Conservation (phyloP, 306 rosid species). For the Carpinus fangiana region DNA sequence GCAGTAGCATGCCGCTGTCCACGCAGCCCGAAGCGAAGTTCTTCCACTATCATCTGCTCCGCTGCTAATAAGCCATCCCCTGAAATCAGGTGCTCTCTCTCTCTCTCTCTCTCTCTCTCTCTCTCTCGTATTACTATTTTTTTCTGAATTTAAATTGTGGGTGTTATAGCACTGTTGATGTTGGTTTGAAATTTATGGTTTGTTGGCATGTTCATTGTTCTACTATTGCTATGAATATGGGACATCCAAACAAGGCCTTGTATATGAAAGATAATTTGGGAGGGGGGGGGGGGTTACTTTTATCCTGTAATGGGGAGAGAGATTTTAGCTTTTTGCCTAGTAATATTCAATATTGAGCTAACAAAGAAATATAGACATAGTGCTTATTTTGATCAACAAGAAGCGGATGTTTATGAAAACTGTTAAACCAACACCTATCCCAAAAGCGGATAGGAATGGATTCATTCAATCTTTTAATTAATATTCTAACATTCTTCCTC, state of each 20-base stretch:
- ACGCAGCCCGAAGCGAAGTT: constrained; percentile 12
- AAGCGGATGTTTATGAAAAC: too few relatives aligned
- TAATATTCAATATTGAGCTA: too few relatives aligned
- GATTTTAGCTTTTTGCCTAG: too few relatives aligned
- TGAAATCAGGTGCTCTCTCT: constrained; percentile 56
- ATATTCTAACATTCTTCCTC: too few relatives aligned
- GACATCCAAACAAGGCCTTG: too few relatives aligned
- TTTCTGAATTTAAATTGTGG: background rate
- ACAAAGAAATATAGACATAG: too few relatives aligned
- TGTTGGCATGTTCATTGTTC: background rate
- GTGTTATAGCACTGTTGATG: background rate
- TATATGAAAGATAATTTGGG: too few relatives aligned
- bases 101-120: constrained; percentile 19
- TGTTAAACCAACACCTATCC: too few relatives aligned
- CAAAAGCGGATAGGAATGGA: too few relatives aligned
- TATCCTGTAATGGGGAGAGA: too few relatives aligned
- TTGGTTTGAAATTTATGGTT: background rate
- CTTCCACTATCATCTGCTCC: constrained; percentile 44
- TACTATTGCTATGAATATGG: background rate
- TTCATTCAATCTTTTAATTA: too few relatives aligned
- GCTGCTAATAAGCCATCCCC: constrained; percentile 79
- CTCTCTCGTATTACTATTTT: background rate
- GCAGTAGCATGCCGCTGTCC: constrained; percentile 11
- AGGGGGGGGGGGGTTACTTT: too few relatives aligned
- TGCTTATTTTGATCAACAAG: background rate